Evolutionary conservation across 148 eudicot species (phyloP).

Genomic region (Rhododendron vialii): DNA sequence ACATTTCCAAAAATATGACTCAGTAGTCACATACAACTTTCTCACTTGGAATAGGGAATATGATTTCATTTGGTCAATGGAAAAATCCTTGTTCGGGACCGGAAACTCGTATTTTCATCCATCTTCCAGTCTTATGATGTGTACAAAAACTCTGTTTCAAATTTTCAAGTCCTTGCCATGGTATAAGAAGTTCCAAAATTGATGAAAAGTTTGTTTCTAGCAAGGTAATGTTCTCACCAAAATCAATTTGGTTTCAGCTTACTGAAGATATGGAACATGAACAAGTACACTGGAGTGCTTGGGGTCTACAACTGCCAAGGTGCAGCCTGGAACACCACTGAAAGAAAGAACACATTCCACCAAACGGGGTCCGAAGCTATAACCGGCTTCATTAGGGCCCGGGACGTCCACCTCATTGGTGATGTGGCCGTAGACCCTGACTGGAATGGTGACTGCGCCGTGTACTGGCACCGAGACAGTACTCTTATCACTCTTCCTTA

Average conservation of each 20-base stretch:
- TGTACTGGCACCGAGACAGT: conserved; percentile 41
- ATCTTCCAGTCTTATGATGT: no score
- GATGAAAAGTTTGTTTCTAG: neutral
- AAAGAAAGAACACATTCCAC: conserved; percentile 73
- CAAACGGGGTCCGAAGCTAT: conserved; percentile 45
- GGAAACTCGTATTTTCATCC: no score
- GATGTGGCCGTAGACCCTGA: conserved; percentile 53
- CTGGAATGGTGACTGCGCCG: conserved; percentile 62
- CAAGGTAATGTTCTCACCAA: neutral
- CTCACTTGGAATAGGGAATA: no score
- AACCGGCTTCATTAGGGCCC: conserved; percentile 48
- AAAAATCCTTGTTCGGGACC: no score
- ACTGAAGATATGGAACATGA: conserved; percentile 98
- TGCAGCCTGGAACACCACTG: conserved; percentile 83
- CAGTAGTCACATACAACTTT: no score
- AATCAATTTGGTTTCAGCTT: conserved; percentile 39
- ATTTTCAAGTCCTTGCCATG: neutral
- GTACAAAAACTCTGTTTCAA: neutral
- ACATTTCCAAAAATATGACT: neutral
- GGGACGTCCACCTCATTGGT: conserved; percentile 64
- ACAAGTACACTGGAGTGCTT: conserved; percentile 85
- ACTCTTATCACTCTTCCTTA: conserved; percentile 48
- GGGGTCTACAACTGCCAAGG: conserved; percentile 99
- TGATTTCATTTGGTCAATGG: no score
- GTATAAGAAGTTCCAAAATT: neutral